These are phyloP conservation scores for Cryptosporidium xiaoi DNA, from an alignment of 169 alveolate species.

Conservation along the genomic window DNA sequence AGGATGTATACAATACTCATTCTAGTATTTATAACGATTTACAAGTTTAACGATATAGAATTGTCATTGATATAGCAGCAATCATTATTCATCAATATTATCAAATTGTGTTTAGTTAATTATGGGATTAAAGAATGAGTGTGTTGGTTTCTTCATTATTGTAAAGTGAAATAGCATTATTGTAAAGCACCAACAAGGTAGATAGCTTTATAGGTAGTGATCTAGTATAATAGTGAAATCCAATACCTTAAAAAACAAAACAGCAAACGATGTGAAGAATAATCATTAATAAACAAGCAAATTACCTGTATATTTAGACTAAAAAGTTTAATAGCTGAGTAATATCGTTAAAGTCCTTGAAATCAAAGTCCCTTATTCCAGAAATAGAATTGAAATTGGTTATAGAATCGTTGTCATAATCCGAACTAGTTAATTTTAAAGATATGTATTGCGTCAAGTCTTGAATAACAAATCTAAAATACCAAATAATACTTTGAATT, in stretches of 20 bases:
- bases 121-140: too few relatives aligned
- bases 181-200: too few relatives aligned
- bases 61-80: too few relatives aligned
- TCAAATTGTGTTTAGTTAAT: too few relatives aligned
- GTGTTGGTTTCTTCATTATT: too few relatives aligned
- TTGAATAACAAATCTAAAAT: slow-evolving; percentile 46
- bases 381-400: not conserved
- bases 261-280: too few relatives aligned
- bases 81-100: too few relatives aligned
- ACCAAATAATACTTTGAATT: slow-evolving; percentile 65
- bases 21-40: not conserved
- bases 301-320: not conserved
- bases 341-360: slow-evolving; percentile 6
- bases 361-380: not conserved
- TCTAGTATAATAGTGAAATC: too few relatives aligned
- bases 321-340: slow-evolving; percentile 14
- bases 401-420: not conserved
- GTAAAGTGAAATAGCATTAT: too few relatives aligned
- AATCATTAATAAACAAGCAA: too few relatives aligned
- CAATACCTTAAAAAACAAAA: too few relatives aligned
- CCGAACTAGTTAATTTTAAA: slow-evolving; percentile 10
- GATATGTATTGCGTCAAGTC: slow-evolving; percentile 32
- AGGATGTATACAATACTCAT: not conserved
- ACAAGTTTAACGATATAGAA: not conserved
- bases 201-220: too few relatives aligned